Base-by-base conservation (phyloP, 2,329 filamentous ascomycete genomes). In the Xylariaceae sp. region DNA sequence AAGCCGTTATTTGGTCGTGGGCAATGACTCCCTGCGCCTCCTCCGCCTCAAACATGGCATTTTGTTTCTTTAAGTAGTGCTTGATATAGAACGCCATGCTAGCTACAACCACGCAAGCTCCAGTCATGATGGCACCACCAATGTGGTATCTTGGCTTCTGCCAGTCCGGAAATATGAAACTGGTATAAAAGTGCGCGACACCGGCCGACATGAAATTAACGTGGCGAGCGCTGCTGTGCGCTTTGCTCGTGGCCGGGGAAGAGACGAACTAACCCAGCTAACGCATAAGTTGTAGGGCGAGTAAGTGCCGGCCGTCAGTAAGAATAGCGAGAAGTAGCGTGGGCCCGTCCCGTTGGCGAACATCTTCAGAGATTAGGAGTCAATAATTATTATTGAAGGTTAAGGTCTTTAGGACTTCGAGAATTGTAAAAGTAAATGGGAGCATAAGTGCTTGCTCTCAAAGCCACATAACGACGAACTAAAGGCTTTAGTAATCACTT, bases 101-200 rank as follows among this genome's bases (percentile, higher is more conserved):
- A 2, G 57, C 64, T n/a, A 60, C 64, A 5, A 67, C 57, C 20
- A 67, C 13, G 30, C 63, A 66, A 5, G 62, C 63, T 5, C 56
- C 66, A 8, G 54, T 50, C 65, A 69, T 66, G 36, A 67, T 59
- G 7, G 46, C 53, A 7, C 61, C 66, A 8, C 66, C 69, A n/a
- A 59, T 60, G 35, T 67, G 67, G 50, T 69, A 69, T 11, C 63
- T 44, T 16, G 67, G 67, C 52, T 67, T 65, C 41, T 69, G 64
- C 50, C 50, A 58, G 32, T 68, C 67, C 0, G 65, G 65, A 47
- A 69, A 67, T 64, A 68, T 67, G 58, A 68, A 69, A 13, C 53
- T 50, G 5, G 67, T 69, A 47, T 67, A 68, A 15, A 68, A 68
- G 42, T 67, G 67, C 0, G 62, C 51, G 8, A 60, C 51, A 4